A percentile compares a stretch with the other conserved stretches of the same genome.
These are phyloP conservation scores for Colletotrichum higginsianum DNA, from an alignment of 2,329 filamentous ascomycete genomes.

Conservation along the genomic window DNA sequence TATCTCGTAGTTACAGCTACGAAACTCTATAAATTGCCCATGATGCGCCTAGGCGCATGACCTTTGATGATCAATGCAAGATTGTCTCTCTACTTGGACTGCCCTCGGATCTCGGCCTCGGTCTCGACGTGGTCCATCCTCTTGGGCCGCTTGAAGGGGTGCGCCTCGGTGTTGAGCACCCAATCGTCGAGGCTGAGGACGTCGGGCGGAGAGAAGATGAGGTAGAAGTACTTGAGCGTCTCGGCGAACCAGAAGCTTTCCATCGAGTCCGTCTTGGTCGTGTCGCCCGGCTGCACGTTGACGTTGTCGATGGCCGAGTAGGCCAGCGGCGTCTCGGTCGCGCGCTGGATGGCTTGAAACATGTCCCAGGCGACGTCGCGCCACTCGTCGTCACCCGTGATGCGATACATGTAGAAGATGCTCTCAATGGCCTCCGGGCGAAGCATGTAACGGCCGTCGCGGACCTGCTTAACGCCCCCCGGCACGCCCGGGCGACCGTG, in stretches of 20 bases:
- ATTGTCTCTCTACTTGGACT: not conserved
- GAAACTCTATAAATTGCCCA: not conserved
- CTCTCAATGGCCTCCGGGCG: constrained; percentile 68
- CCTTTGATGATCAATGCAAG: not conserved
- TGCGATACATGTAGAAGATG: constrained; percentile 66
- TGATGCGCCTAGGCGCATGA: not conserved
- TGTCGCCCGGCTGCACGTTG: constrained; percentile 30
- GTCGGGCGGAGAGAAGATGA: constrained; percentile 77
- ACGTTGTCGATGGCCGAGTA: constrained; percentile 56
- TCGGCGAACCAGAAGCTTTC: constrained; percentile 80
- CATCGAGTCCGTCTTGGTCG: constrained; percentile 43
- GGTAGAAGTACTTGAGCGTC: constrained; percentile 84
- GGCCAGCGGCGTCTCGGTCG: constrained; percentile 60
- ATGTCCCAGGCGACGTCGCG: constrained; percentile 64
- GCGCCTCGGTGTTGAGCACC: constrained; percentile 74
- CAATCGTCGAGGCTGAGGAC: constrained; percentile 79
- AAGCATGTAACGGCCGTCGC: constrained; percentile 60
- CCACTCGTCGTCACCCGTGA: constrained; percentile 62
- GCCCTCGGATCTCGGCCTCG: constrained; percentile 26
- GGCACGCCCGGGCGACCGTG: constrained; percentile 52
- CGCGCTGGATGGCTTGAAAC: constrained; percentile 60
- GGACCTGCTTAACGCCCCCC: constrained; percentile 71
- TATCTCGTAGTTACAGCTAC: not conserved
- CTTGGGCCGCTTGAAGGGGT: constrained; percentile 59
- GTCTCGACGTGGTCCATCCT: constrained; percentile 36